Percentiles rank a stretch among this genome's conserved stretches.
Evolutionary conservation across 192 early-diverging fungal genomes (phyloP).

Genomic region (Umbelopsis sp.): DNA sequence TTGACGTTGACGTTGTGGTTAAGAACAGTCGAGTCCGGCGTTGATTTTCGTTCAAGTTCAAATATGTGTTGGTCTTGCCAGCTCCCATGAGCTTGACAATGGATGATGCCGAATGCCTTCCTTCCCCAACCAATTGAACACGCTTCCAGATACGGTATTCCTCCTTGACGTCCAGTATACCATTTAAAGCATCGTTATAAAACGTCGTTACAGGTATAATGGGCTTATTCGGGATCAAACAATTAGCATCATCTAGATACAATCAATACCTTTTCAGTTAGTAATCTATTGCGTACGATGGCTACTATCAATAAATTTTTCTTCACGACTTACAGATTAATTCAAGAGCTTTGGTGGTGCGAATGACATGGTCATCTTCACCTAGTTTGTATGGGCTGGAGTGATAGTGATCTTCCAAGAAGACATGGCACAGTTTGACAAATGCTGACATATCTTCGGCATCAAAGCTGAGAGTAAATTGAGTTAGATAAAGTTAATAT

Average conservation of each 20-base stretch:
- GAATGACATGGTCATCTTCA: conserved; percentile 30
- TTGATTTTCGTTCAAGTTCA: conserved; percentile 23
- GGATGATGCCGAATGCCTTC: conserved; percentile 15
- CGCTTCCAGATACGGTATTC: conserved; percentile 76
- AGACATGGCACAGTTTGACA: conserved; percentile 25
- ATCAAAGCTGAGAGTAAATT: conserved; percentile 11
- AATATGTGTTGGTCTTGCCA: conserved; percentile 4
- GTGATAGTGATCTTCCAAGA: conserved; percentile 38
- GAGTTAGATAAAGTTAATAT: background rate
- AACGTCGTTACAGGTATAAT: conserved; percentile 17
- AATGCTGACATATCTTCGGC: conserved; percentile 9
- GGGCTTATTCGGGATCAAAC: background rate
- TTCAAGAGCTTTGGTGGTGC: conserved; percentile 27
- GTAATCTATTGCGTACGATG: background rate
- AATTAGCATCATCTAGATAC: background rate
- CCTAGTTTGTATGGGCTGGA: conserved; percentile 36
- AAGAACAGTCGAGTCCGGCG: conserved; percentile 19
- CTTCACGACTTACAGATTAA: conserved; percentile 21
- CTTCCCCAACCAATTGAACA: conserved; percentile 44
- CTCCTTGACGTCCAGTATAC: conserved; percentile 71
- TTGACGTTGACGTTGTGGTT: conserved; percentile 15
- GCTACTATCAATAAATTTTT: background rate
- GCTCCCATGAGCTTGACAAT: background rate
- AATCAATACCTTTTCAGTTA: background rate
- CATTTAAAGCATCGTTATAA: conserved; percentile 27